A percentile compares a stretch with the other conserved stretches of the same genome.
Evolutionary conservation across 1,284 basidiomycete species (phyloP).

Genomic region (Austroboletus niveus): DNA sequence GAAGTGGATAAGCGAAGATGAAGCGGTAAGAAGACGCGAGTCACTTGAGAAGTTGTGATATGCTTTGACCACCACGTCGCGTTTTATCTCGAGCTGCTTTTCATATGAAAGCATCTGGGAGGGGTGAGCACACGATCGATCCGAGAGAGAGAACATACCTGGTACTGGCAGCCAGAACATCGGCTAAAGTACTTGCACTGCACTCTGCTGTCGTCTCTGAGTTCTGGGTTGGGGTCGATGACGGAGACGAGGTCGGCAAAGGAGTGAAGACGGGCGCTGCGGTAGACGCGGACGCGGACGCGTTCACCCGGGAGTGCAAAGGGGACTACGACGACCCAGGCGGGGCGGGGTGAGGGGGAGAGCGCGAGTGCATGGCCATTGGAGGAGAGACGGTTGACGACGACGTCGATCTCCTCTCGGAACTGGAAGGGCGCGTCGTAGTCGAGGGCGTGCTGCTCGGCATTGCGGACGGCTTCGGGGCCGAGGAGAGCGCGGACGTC

Average conservation of each 20-base stretch:
- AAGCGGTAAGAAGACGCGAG: constrained; percentile 12
- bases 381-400: constrained; percentile 61
- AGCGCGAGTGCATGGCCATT: constrained; percentile 71
- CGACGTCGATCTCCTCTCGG: constrained; percentile 64
- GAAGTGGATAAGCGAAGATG: not conserved
- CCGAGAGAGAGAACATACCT: constrained; percentile 41
- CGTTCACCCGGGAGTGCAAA: constrained; percentile 82
- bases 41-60: constrained; percentile 77
- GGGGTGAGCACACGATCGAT: constrained; percentile 6
- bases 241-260: constrained; percentile 76
- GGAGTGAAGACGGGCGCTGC: constrained; percentile 66
- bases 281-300: constrained; percentile 70
- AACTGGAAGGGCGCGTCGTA: constrained; percentile 60
- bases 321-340: constrained; percentile 82
- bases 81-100: constrained; percentile 84
- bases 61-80: constrained; percentile 83
- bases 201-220: constrained; percentile 65
- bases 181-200: constrained; percentile 85
- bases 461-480: constrained; percentile 49
- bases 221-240: constrained; percentile 57
- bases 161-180: constrained; percentile 80
- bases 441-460: constrained; percentile 49
- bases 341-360: constrained; percentile 44
- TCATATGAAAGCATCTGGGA: constrained; percentile 84
- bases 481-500: constrained; percentile 75